Percentiles rank a stretch among this genome's conserved stretches.
phyloP scores from a whole-genome alignment of 176 grass and related monocot species.

The Alloteropsis semialata region DNA sequence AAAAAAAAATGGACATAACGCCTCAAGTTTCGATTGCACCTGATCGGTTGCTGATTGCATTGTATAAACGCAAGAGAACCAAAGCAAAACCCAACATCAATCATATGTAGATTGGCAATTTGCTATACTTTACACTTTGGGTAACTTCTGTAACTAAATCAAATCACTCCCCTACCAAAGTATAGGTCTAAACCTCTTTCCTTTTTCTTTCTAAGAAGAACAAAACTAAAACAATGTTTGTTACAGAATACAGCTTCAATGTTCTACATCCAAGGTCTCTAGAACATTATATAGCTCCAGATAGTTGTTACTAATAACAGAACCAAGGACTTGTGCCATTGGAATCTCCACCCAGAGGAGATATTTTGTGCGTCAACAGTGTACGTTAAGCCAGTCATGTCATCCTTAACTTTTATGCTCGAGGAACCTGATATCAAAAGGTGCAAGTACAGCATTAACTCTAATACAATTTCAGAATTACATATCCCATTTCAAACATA shows the following conservation, averaged over 20 bases:
- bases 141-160: neutral
- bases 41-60: neutral
- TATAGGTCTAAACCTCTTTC: neutral
- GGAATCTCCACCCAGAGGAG: slow-evolving; percentile 57
- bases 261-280: neutral
- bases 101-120: neutral
- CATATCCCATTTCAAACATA: neutral
- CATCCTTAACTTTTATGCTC: slow-evolving; percentile 85
- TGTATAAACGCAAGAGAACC: neutral
- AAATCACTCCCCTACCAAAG: neutral
- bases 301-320: slow-evolving; percentile 43
- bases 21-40: neutral
- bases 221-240: slow-evolving; percentile 1
- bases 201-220: neutral
- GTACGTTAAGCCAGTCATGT: slow-evolving; percentile 50
- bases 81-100: neutral
- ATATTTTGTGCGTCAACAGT: slow-evolving; percentile 54
- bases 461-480: neutral
- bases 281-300: slow-evolving; percentile 33
- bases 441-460: neutral
- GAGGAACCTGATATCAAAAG: slow-evolving; percentile 72
- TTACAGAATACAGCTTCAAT: neutral
- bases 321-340: slow-evolving; percentile 36
- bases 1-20: neutral
- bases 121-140: neutral